Conservation (phyloP, 2,329 filamentous ascomycete species). For the Nemania diffusa region DNA sequence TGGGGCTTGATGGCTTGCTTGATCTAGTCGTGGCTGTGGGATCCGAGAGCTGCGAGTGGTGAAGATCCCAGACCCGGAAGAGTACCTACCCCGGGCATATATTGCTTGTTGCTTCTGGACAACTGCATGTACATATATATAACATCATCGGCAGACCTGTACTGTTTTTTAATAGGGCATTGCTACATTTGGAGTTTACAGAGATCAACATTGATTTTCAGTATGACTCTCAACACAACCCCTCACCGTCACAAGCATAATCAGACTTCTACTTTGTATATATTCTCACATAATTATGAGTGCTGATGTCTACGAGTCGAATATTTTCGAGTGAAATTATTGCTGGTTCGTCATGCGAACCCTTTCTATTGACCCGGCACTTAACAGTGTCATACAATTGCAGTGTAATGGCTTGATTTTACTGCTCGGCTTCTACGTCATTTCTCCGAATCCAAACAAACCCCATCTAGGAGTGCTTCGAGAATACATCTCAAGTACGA, state of each 20-base stretch:
- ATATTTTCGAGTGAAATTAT: not conserved
- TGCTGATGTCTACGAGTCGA: not conserved
- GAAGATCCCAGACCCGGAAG: not conserved
- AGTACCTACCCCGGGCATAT: too few relatives aligned
- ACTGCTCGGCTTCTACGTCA: too few relatives aligned
- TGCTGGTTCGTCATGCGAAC: not conserved
- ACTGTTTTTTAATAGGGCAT: too few relatives aligned
- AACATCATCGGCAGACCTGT: too few relatives aligned
- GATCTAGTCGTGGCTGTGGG: not conserved
- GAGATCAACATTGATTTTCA: not conserved
- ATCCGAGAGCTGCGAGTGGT: not conserved
- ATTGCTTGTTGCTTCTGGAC: not conserved
- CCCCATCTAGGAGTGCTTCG: not conserved
- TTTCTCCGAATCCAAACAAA: too few relatives aligned
- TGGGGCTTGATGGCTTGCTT: conserved; percentile 35
- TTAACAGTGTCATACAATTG: too few relatives aligned
- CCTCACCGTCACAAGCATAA: not conserved
- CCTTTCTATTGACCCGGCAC: too few relatives aligned
- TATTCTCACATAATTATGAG: too few relatives aligned
- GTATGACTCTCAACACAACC: not conserved
- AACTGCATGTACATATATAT: too few relatives aligned
- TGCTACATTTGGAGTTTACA: conserved; percentile 5
- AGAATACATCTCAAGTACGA: not conserved
- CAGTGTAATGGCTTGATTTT: too few relatives aligned
- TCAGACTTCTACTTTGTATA: too few relatives aligned